Evolutionary conservation across 176 grass and related monocot species (phyloP), one percentile per base, ranked within the genome.

Genomic region (Phyllostachys edulis): DNA sequence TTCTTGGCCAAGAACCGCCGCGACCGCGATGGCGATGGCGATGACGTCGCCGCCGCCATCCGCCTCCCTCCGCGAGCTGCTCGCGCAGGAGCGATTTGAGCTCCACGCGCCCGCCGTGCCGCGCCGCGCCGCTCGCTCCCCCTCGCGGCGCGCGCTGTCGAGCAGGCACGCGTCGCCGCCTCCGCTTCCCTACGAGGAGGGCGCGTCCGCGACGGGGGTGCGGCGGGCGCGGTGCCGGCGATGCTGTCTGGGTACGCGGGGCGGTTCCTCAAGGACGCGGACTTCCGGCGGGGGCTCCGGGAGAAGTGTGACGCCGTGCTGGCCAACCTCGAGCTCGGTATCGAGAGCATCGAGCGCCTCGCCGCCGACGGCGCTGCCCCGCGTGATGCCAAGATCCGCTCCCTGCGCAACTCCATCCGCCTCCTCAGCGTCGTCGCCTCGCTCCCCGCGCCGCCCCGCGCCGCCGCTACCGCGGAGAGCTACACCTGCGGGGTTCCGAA

Each of bases 271-370:
- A 92, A 75, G 80, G 96, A 99, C 63, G 60, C 73, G 13, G 81
- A 52, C 34, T 94, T 99, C 79, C 80, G 93, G 56, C 77, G 92
- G 16, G 86, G 18, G 49, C 79, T 95, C 14, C 82, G 89, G 9
- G 93, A 94, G 44, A 99, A 99, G 69, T 99, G 93, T 81, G 70
- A 82, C 76, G 90, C 93, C 41, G 87, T 96, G 68, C 81, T 99
- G 55, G 85, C 93, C 26, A 95, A 99, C 84, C 89, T 99, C 62
- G 96, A 99, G 91, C 91, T 99, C 1, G 96, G 85, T 17, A 81
- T 99, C 80, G 93, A 99, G 84, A 93, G 91, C 85, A 94, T 91
- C 41, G 93, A 99, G 77, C 85, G 90, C 70, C 93, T 99, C 36
- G 91, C 88, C 4, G 85, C 90, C 14, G 92, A 91, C 73, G 86